phyloP scores from a whole-genome alignment of 148 eudicot species.

The Amaranthus cruentus region DNA sequence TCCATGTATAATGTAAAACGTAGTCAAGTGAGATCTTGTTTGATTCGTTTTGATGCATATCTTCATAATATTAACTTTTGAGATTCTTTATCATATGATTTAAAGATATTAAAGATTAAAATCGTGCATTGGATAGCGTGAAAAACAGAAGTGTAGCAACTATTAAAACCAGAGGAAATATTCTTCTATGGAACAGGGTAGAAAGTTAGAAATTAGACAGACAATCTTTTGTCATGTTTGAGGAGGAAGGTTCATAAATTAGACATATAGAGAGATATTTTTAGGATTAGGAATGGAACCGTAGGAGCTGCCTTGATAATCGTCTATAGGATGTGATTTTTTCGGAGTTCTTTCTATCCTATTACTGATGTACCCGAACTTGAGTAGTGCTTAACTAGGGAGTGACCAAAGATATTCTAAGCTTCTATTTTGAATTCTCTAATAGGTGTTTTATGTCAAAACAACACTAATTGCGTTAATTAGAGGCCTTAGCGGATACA shows the following conservation, averaged over 20 bases:
- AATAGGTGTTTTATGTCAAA: background rate
- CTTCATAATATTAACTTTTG: no score
- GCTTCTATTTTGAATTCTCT: background rate
- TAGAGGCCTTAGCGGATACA: background rate
- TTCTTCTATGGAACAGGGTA: background rate
- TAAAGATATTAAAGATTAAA: no score
- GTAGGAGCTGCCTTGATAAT: background rate
- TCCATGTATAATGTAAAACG: no score
- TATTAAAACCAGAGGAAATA: background rate
- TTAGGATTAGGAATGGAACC: background rate
- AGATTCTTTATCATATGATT: no score
- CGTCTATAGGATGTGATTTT: background rate
- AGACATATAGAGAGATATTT: no score
- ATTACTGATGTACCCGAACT: background rate
- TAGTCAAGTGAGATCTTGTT: no score
- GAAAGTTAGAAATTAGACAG: background rate
- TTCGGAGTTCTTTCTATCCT: background rate
- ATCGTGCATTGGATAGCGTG: no score
- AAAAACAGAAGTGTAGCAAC: no score
- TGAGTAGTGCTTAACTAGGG: background rate
- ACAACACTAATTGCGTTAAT: background rate
- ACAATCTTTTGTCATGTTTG: constrained; percentile 17
- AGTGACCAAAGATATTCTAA: background rate
- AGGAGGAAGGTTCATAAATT: background rate
- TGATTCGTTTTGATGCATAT: no score